Percentiles rank a stretch among this genome's conserved stretches.
Evolutionary conservation across 202 grass and related monocot species (phyloP).

Genomic region (Tripidium arundinaceum): DNA sequence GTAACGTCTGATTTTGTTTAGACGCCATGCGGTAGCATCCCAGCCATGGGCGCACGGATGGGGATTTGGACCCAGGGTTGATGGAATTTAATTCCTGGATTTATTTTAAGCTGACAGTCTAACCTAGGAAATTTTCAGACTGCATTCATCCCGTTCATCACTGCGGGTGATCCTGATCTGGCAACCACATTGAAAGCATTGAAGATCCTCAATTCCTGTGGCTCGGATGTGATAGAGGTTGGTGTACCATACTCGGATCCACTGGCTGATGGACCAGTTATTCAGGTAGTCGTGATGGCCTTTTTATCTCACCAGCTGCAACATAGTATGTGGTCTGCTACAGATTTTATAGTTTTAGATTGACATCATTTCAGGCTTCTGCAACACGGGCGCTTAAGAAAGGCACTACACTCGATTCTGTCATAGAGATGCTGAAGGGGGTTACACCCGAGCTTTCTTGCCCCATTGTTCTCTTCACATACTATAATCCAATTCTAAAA

Average conservation of each 20-base stretch:
- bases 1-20: too few relatives aligned
- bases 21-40: too few relatives aligned
- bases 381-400: constrained; percentile 45
- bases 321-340: neutral
- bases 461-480: constrained; percentile 59
- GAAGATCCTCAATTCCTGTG: constrained; percentile 39
- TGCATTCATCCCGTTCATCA: constrained; percentile 58
- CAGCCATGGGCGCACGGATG: too few relatives aligned
- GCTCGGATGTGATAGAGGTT: constrained; percentile 57
- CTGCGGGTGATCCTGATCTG: constrained; percentile 58
- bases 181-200: constrained; percentile 44
- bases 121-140: constrained; percentile 30
- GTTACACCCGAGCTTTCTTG: constrained; percentile 52
- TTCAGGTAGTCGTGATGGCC: constrained; percentile 35
- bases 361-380: constrained; percentile 37
- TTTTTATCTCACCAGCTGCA: neutral
- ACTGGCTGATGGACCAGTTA: constrained; percentile 54
- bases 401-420: constrained; percentile 17
- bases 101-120: neutral
- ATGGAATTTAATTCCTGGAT: neutral
- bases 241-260: constrained; percentile 57
- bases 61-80: too few relatives aligned
- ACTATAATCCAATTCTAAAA: constrained; percentile 49
- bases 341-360: neutral
- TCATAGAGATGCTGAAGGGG: constrained; percentile 52